Conservation (phyloP, 2,329 filamentous ascomycete species). For the Alternaria sp. region DNA sequence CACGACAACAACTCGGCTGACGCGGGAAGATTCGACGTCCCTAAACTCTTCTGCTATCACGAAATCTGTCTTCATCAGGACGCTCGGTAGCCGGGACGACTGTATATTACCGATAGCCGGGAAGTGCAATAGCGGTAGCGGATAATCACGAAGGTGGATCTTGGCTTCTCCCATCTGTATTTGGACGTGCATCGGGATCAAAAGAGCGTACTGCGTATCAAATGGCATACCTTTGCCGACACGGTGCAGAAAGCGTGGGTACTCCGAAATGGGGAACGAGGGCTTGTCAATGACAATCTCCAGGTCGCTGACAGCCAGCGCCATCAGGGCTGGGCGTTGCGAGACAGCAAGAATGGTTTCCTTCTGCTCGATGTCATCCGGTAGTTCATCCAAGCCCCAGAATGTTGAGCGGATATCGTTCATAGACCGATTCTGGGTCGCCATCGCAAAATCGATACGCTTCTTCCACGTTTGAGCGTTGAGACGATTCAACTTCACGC, state of each 20-base stretch:
- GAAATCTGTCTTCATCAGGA: conserved; percentile 87
- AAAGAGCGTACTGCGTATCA: conserved; percentile 86
- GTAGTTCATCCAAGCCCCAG: conserved; percentile 80
- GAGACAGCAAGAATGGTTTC: conserved; percentile 88
- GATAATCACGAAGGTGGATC: conserved; percentile 89
- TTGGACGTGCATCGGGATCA: conserved; percentile 88
- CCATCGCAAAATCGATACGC: conserved; percentile 80
- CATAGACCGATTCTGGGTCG: conserved; percentile 73
- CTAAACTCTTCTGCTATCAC: conserved; percentile 94
- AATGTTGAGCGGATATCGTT: conserved; percentile 80
- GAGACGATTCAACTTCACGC: conserved; percentile 74
- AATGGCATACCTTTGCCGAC: conserved; percentile 97
- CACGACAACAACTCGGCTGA: conserved; percentile 83
- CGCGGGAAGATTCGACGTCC: conserved; percentile 77
- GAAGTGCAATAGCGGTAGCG: conserved; percentile 88
- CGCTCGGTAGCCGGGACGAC: conserved; percentile 77
- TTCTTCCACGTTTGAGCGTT: conserved; percentile 93
- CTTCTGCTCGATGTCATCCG: conserved; percentile 79
- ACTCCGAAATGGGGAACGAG: conserved; percentile 81
- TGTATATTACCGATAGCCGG: conserved; percentile 82
- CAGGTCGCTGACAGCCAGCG: conserved; percentile 80
- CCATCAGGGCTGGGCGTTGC: conserved; percentile 82
- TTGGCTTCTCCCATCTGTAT: conserved; percentile 90
- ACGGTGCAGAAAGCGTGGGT: conserved; percentile 82
- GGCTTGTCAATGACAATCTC: conserved; percentile 89